These are phyloP conservation scores for Eleusine coracana DNA, from an alignment of 176 grass and related monocot genomes.

Conservation along the genomic window DNA sequence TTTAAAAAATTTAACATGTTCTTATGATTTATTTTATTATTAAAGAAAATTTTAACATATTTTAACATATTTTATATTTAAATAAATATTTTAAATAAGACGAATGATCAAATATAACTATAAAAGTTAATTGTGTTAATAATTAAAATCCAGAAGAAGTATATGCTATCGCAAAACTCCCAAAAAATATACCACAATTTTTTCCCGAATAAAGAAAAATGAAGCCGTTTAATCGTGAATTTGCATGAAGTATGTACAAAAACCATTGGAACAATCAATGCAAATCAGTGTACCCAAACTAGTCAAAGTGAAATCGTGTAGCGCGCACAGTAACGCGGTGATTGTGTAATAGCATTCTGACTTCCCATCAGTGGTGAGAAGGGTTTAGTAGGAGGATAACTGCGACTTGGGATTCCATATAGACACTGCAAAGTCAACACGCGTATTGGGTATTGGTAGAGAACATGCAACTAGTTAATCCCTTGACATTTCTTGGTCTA, in stretches of 20 bases:
- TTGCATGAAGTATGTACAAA: not conserved
- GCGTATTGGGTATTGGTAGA: not conserved
- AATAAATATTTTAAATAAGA: too few species aligned
- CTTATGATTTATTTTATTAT: too few species aligned
- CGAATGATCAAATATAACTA: too few species aligned
- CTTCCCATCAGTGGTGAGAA: not conserved
- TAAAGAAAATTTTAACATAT: too few species aligned
- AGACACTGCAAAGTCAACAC: not conserved
- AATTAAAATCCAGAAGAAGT: too few species aligned
- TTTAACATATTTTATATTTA: too few species aligned
- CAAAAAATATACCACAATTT: too few species aligned
- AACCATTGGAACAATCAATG: not conserved
- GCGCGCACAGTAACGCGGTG: not conserved
- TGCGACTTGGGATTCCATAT: not conserved
- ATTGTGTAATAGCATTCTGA: not conserved
- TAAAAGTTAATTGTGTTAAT: too few species aligned
- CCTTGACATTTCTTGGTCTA: not conserved
- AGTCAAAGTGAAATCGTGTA: not conserved
- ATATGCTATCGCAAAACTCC: too few species aligned
- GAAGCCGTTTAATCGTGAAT: not conserved
- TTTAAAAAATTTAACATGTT: too few species aligned
- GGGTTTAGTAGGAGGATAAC: not conserved
- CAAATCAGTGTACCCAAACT: not conserved
- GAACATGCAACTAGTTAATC: not conserved
- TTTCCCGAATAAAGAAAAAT: too few species aligned